These are phyloP conservation scores for Boletus huronensis DNA, from an alignment of 768 basidiomycete genomes.

Conservation along the genomic window DNA sequence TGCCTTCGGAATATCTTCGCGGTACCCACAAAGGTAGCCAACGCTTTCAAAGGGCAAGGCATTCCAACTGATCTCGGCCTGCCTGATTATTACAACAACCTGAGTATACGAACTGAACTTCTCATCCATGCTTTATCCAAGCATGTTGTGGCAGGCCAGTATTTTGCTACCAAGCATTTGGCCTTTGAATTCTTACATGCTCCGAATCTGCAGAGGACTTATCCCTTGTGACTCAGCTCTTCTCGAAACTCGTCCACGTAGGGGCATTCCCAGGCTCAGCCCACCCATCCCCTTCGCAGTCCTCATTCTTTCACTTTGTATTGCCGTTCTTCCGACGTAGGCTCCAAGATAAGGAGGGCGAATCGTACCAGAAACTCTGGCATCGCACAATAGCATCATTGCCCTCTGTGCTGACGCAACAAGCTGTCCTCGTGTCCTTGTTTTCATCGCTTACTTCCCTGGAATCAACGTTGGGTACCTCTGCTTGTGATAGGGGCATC, in stretches of 20 bases:
- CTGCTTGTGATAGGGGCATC: constrained; percentile 35
- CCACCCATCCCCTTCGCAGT: constrained; percentile 53
- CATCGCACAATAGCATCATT: constrained; percentile 41
- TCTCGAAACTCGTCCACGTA: constrained; percentile 64
- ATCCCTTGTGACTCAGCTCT: constrained; percentile 46
- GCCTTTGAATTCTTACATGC: constrained; percentile 7
- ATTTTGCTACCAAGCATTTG: constrained; percentile 1
- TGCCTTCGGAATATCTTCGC: constrained; percentile 60
- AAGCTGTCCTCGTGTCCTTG: constrained; percentile 57
- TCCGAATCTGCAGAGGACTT: constrained; percentile 36
- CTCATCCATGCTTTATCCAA: constrained; percentile 46
- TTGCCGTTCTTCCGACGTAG: constrained; percentile 48
- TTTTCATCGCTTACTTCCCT: constrained; percentile 44
- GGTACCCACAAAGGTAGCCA: constrained; percentile 77
- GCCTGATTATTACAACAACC: constrained; percentile 49
- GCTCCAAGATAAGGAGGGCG: constrained; percentile 22
- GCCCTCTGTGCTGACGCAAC: constrained; percentile 50
- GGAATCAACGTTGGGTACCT: constrained; percentile 31
- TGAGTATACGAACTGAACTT: constrained; percentile 52
- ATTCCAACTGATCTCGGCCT: constrained; percentile 52
- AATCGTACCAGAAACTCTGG: constrained; percentile 51
- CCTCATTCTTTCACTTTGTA: constrained; percentile 63
- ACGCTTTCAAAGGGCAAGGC: constrained; percentile 49
- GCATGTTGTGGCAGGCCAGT: constrained; percentile 41
- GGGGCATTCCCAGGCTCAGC: constrained; percentile 58